Evolutionary conservation across 176 grass and related monocot species (phyloP).

Genomic region (Cocos nucifera): DNA sequence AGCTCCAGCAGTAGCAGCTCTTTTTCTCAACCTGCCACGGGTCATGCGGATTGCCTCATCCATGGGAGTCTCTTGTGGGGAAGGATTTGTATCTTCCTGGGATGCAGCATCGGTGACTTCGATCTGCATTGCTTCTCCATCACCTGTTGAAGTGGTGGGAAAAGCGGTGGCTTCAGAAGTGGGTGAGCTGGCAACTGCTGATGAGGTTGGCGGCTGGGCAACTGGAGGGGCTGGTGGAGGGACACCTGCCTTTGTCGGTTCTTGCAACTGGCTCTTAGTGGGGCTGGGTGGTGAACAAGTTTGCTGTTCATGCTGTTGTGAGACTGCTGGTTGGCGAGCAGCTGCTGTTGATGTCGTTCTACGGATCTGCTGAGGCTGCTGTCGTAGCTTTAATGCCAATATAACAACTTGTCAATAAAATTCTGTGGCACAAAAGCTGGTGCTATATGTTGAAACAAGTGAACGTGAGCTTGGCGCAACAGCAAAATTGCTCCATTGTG

Average conservation of each 20-base stretch:
- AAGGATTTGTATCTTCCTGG: slow-evolving; percentile 30
- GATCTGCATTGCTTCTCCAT: slow-evolving; percentile 23
- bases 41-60: slow-evolving; percentile 80
- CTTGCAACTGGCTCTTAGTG: slow-evolving; percentile 4
- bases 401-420: no score
- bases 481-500: no score
- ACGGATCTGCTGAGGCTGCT: slow-evolving; percentile 35
- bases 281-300: slow-evolving; percentile 29
- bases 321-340: slow-evolving; percentile 37
- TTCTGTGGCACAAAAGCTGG: no score
- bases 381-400: slow-evolving; percentile 9
- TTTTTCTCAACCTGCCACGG: slow-evolving; percentile 65
- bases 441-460: no score
- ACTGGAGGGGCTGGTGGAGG: slow-evolving; percentile 1
- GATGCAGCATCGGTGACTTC: slow-evolving; percentile 16
- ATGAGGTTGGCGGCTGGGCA: slow-evolving; percentile 5
- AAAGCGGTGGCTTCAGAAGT: neutral
- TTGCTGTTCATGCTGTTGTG: slow-evolving; percentile 42
- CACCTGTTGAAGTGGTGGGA: slow-evolving; percentile 4
- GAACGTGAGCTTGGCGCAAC: no score
- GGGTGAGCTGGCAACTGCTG: neutral
- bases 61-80: slow-evolving; percentile 46
- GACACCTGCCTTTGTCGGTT: slow-evolving; percentile 18
- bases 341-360: slow-evolving; percentile 32
- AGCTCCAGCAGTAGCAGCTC: slow-evolving; percentile 20